Base-by-base conservation (phyloP, 768 basidiomycete species). In the Lactarius psammicola region DNA sequence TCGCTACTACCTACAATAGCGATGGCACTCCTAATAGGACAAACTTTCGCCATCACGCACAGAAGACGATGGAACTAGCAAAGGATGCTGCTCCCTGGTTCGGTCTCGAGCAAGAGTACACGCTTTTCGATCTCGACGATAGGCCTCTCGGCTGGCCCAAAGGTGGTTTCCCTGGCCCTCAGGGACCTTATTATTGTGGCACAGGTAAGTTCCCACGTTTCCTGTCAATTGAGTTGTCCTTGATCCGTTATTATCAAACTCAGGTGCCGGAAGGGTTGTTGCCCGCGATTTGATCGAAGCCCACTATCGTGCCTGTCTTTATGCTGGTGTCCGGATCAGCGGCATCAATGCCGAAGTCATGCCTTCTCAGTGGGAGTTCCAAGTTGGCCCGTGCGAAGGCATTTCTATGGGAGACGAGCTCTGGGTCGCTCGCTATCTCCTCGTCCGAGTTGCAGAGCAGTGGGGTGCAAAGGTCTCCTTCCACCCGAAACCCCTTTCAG, bases 301-400 rank as follows among this genome's bases (percentile, higher is more conserved):
- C 42, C 97, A 99, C 81, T 98, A 98, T 81, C 93, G 95, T 69
- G 92, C 93, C 64, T 97, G 95, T 77, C 86, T 96, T 61, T 95
- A 96, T 76, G 80, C 95, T 63, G 95, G 95, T 71, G 85, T 99
- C 80, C 95, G 94, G 82, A 98, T 98, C 80, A 94, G 92, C 71
- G 97, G 97, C 75, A 98, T 99, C 81, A 99, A 98, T 77, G 96
- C 96, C 67, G 97, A 98, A 80, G 96, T 98, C 68, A 98, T 98
- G 96, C 96, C 97, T 18, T 88, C 95, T 63, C 97, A 99, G 78
- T 99, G 97, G 97, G 97, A 99, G 81, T 99, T 96, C 90, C 97
- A 99, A 79, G 94, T 99, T 71, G 96, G 97, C 60, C 97, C 97
- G 34, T 98, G 96, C 73, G 90, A 92, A 76, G 97, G 97, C 62